Conservation (phyloP, 2,329 filamentous ascomycete species). For the Rhynchosporium agropyri region DNA sequence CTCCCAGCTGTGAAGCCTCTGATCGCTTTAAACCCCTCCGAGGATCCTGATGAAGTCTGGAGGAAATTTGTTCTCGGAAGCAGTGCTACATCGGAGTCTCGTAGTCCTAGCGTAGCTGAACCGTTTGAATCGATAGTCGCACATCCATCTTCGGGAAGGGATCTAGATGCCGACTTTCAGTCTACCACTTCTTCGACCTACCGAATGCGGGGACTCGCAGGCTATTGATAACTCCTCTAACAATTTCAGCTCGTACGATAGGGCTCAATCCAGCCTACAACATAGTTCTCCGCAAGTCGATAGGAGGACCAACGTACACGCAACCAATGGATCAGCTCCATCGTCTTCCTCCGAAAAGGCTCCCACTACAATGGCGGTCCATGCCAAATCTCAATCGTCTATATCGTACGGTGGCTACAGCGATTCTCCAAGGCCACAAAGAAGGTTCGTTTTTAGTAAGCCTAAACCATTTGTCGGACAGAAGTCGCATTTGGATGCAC, state of each 20-base stretch:
- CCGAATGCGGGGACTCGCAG: background rate
- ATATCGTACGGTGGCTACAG: background rate
- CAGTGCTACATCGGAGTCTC: conserved; percentile 22
- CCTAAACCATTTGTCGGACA: conserved; percentile 24
- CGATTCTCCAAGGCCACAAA: background rate
- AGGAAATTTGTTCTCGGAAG: conserved; percentile 39
- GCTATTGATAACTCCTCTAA: background rate
- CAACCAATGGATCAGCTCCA: conserved; percentile 2
- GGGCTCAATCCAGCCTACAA: background rate
- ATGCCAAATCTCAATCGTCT: conserved; percentile 9
- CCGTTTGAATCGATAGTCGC: conserved; percentile 1
- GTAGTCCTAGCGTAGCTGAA: background rate
- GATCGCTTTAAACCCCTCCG: background rate
- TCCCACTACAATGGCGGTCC: background rate
- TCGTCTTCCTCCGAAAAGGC: background rate
- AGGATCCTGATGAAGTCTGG: conserved; percentile 35
- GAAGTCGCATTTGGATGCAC: conserved; percentile 8
- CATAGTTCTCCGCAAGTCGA: background rate
- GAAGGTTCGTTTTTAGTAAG: conserved; percentile 29
- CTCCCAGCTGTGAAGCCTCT: background rate
- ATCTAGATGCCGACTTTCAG: background rate
- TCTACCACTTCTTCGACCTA: background rate
- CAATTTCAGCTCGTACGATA: background rate
- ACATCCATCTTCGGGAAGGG: conserved; percentile 10
- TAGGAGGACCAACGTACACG: conserved; percentile 4